Conservation (phyloP, 345 rosid species). For the Populus euphratica region DNA sequence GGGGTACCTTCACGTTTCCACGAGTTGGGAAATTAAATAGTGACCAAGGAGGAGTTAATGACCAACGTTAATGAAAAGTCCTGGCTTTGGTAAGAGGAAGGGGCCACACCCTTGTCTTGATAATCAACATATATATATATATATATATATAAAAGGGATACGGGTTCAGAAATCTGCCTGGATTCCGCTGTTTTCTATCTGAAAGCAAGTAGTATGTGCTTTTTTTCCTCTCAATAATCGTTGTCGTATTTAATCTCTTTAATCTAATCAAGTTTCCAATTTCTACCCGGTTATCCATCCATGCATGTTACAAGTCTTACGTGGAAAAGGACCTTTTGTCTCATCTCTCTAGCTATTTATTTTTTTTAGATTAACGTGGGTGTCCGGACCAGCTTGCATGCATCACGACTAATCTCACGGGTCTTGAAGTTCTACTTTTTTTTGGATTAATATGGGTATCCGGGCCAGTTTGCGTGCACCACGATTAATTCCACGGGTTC, state of each 20-base stretch:
- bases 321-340: neutral
- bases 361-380: no score
- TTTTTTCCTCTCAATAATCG: neutral
- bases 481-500: no score
- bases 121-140: no score
- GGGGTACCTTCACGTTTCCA: no score
- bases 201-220: neutral
- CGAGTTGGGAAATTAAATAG: no score
- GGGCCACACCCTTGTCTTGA: neutral
- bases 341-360: neutral
- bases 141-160: slow-evolving; percentile 1
- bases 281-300: neutral
- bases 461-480: no score
- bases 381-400: no score
- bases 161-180: slow-evolving; percentile 33
- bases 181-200: slow-evolving; percentile 36
- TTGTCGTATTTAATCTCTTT: neutral
- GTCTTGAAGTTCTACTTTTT: no score
- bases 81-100: neutral
- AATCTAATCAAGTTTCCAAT: neutral
- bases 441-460: no score
- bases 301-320: neutral
- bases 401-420: no score
- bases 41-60: neutral
- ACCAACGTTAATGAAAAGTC: neutral